Base-by-base conservation (phyloP, 2,329 filamentous ascomycete genomes). In the Aspergillus ustus region DNA sequence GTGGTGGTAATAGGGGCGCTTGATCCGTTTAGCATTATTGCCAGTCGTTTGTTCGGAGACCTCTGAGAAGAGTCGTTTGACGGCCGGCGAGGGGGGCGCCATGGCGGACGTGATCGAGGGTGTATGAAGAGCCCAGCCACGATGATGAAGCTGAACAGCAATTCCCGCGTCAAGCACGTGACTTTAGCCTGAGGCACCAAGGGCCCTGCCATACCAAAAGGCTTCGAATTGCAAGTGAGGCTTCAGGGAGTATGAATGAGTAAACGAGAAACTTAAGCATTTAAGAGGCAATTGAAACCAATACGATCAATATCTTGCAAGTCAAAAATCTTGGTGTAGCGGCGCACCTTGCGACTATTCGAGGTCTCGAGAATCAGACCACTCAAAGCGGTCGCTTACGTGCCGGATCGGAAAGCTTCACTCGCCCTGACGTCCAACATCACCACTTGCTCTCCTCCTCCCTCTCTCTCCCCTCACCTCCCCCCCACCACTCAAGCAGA, bases 1-100 rank as follows among this genome's bases (percentile, higher is more conserved):
- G 40, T 79, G 75, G 54, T 77, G 79, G 61, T 78, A 76, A 60
- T 81, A 81, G 8, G 71, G 67, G 25, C 74, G 71, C 63, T 76
- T 78, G 20, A 71, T 65, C 49, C 74, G 73, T 64, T 80, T 80
- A 4, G 52, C 49, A 5, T 70, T 64, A 2, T 63, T 46, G 2
- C 64, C 64, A 44, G 70, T 65, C 13, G 59, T 59, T 34, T 56
- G 58, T 29, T 63, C 61, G 28, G 54, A 52, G 17, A 67, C 44
- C 9, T 69, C 69, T 3, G 75, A 70, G 1, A 72, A 73, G 6
- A 70, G 69, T 34, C 76, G 73, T 65, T 80, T 79, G 59, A 75
- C 43, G 19, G 70, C 66, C 37, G 68, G 64, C 62, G 67, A 64
- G 34, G 70, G 66, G 60, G 71, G 62, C 60, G 68, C 70, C 75